Evolutionary conservation across 805 yeast genomes (phyloP).

Genomic region (Kodamaea lidongshanica): DNA sequence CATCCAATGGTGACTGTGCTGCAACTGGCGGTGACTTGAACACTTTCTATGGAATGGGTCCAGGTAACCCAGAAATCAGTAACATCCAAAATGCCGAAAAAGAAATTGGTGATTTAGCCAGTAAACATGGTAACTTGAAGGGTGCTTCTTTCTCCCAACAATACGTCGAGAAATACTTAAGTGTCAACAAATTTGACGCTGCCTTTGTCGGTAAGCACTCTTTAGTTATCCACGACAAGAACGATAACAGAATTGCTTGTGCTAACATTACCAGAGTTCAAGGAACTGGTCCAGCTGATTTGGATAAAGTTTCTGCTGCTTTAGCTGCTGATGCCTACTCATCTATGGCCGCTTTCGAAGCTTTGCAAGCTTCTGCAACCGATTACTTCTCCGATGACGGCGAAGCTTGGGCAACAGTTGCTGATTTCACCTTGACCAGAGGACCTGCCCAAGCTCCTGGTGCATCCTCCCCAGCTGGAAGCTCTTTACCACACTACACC

Average conservation of each 20-base stretch:
- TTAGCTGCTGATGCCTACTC: no score
- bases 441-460: no score
- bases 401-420: no score
- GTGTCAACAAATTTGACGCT: conserved; percentile 17
- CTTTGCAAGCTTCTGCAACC: no score
- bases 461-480: no score
- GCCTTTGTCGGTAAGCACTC: conserved; percentile 23
- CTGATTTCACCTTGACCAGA: no score
- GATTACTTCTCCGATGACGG: no score
- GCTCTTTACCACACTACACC: no score
- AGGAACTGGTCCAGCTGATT: no score
- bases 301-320: background rate
- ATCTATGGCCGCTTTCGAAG: no score
- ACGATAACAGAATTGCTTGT: conserved; percentile 32
- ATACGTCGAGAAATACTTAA: conserved; percentile 19
- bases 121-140: conserved; percentile 31
- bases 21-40: conserved; percentile 33
- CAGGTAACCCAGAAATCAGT: conserved; percentile 13
- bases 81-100: conserved; percentile 11
- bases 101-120: conserved; percentile 37
- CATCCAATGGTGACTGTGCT: conserved; percentile 25
- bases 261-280: conserved; percentile 29
- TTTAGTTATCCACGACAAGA: conserved; percentile 30
- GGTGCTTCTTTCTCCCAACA: conserved; percentile 20
- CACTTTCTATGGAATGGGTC: conserved; percentile 33